Evolutionary conservation across 768 basidiomycete species (phyloP), one percentile per base, ranked within the genome.

Genomic region (Tulasnella sp.): DNA sequence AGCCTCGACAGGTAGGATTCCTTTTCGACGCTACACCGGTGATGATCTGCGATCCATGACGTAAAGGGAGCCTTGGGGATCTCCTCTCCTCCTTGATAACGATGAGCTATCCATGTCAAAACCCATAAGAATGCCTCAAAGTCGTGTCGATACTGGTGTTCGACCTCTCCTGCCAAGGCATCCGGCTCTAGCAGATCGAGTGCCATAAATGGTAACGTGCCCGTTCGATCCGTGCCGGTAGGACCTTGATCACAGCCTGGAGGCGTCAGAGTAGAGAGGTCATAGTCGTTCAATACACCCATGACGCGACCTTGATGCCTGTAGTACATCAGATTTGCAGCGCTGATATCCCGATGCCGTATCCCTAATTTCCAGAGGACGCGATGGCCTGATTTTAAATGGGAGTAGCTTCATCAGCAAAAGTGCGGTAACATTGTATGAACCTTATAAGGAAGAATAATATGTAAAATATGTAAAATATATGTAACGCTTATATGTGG

Each of bases 121-220:
- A 61, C 58, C 63, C 66, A 68, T 2, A 59, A 48, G 39, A 66
- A 64, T 9, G 67, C 59, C 51, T 68, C 66, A n/a, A 59, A 32
- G 35, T 68, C 65, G 48, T 68, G 64, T 16, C 60, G 57, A 32
- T 68, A 68, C 5, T 48, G 34, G 16, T 57, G 60, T 15, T 42
- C 4, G 4, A 60, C 44, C 20, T 57, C 44, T 16, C 60, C 60
- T 5, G 47, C 43, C 39, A 45, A 56, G 16, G 34, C 44, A 3
- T 49, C 47, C 0, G 57, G n/a, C 4, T 29, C 52, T 20, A 66
- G 56, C 15, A 67, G 50, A 10, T 62, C 60, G 2, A 64, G 24
- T 3, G 63, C 65, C 61, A 67, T 68, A 58, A 68, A 69, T 16
- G 64, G 59, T 4, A 65, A 39, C 13, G 59, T 64, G 3, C 64